Percentiles rank a stretch among this genome's conserved stretches.
phyloP scores from a whole-genome alignment of 2,329 filamentous ascomycete species.

The Pestalotiopsis sp. region DNA sequence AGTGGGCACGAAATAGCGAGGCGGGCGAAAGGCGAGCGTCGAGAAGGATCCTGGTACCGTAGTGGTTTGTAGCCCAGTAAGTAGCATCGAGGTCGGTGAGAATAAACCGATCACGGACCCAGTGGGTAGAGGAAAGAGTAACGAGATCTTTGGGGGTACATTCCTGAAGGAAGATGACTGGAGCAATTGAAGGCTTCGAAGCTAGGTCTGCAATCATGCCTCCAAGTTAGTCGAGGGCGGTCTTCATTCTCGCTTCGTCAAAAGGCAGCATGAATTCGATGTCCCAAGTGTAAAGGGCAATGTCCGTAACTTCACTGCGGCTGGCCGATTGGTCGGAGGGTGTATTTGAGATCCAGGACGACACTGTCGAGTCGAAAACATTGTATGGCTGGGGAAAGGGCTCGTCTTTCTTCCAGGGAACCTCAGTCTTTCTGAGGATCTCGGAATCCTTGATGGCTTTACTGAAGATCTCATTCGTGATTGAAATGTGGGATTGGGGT shows the following conservation, averaged over 20 bases:
- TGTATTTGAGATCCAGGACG: slow-evolving; percentile 19
- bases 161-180: slow-evolving; percentile 53
- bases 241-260: slow-evolving; percentile 24
- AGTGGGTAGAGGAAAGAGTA: slow-evolving; percentile 40
- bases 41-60: slow-evolving; percentile 54
- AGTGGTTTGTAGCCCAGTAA: slow-evolving; percentile 44
- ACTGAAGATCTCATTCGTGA: slow-evolving; percentile 25
- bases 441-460: slow-evolving; percentile 19
- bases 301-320: slow-evolving; percentile 15
- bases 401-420: slow-evolving; percentile 26
- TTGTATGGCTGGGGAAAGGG: slow-evolving; percentile 27
- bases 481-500: background rate
- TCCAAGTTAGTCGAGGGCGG: slow-evolving; percentile 26
- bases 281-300: slow-evolving; percentile 33
- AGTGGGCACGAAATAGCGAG: slow-evolving; percentile 50
- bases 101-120: slow-evolving; percentile 47
- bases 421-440: slow-evolving; percentile 16
- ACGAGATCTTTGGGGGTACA: slow-evolving; percentile 45
- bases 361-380: slow-evolving; percentile 17
- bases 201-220: slow-evolving; percentile 2
- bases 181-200: slow-evolving; percentile 23
- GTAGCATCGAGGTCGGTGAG: slow-evolving; percentile 44
- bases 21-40: slow-evolving; percentile 42
- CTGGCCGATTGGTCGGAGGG: background rate
- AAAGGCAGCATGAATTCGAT: slow-evolving; percentile 34